Evolutionary conservation across 1,284 basidiomycete species (phyloP), one percentile per base, ranked within the genome.

Genomic region (Rhodotorula sp.): DNA sequence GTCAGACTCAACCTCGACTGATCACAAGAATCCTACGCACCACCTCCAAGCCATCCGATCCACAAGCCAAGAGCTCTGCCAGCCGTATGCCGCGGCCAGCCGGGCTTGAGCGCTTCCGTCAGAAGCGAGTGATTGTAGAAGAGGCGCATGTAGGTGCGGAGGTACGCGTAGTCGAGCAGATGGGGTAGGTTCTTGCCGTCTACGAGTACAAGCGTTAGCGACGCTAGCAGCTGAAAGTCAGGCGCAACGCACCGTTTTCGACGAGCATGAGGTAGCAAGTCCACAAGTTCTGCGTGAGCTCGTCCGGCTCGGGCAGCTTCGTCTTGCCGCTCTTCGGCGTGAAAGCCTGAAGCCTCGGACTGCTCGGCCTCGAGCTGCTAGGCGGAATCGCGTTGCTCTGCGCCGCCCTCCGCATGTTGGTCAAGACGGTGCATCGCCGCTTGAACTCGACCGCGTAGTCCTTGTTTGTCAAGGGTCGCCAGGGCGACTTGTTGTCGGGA

Each of bases 221-320:
- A 3, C 4, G 13, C 2, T 6, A 10, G 29, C 9, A 5, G 13
- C 0, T 27, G 36, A 27, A 32, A 19, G n/a, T 7, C 8, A 24
- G 1, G n/a, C 11, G 36, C 17, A 3, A 36, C 81, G 75, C 66
- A 81, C 82, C 82, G 67, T 83, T 81, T 75, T 83, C 82, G 4
- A 81, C 80, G 44, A 82, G 71, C 64, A 83, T 76, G 65, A 82
- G 79, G 77, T 80, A 83, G n/a, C 81, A 76, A 2, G 76, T 78
- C 82, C 82, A 82, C 44, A 82, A 65, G 67, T 80, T 81, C 56
- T 75, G 66, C 15, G 76, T 78, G 47, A 76, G 72, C 47, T 81
- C 74, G 64, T 74, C 70, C 47, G 69, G 71, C 66, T 75, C 74
- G 15, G 32, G 34, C 22, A 73, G 52, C 46, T 49, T 64, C 9